Evolutionary conservation across 495 filamentous ascomycete species (phyloP), one percentile per base, ranked within the genome.

Genomic region (Annulohypoxylon maeteangense): DNA sequence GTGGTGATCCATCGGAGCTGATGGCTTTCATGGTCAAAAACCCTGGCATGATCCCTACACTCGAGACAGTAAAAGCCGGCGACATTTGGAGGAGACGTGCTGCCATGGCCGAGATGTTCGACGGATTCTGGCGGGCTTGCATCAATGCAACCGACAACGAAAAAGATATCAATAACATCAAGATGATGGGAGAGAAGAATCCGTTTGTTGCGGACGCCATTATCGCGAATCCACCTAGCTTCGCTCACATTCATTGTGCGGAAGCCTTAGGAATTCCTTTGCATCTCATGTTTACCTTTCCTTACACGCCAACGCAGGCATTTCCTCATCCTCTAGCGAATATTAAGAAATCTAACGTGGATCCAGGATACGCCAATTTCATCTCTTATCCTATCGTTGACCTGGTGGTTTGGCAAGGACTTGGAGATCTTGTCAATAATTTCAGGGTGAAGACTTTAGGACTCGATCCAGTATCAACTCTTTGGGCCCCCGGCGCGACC

Each of bases 11-110:
- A 4, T 84, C 88, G 1, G 88, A 93, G 78, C 76, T 93, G 34
- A 93, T 93, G 91, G 91, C 90, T 3, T 93, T 91, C 71, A 92
- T 92, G 90, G 90, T 93, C 38, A 92, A 92, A 77, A 91, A 93
- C 78, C 91, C 90, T 0, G 90, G 90, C 0, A 78, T 93, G 75
- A 87, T 93, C 44, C 91, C 90, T 0, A 85, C 81, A 1, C 74
- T 92, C 20, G 85, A 90, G 20, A 87, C 89, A 0, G 78, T 93
- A 18, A 89, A 87, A 68, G 84, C 81, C 36, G 91, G 91, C 8
- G 90, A 92, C 72, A 86, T 92, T 68, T 84, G 82, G 11, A 79
- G 81, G 44, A 79, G 88, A 27, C 79, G 90, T 7, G 80, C 86
- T 36, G 85, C 86, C 8, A 91, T 93, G 80, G 85, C 84, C 22